Evolutionary conservation across 352 stramenopile genomes (phyloP), one percentile per base, ranked within the genome.

Genomic region (Phytophthora idaei): DNA sequence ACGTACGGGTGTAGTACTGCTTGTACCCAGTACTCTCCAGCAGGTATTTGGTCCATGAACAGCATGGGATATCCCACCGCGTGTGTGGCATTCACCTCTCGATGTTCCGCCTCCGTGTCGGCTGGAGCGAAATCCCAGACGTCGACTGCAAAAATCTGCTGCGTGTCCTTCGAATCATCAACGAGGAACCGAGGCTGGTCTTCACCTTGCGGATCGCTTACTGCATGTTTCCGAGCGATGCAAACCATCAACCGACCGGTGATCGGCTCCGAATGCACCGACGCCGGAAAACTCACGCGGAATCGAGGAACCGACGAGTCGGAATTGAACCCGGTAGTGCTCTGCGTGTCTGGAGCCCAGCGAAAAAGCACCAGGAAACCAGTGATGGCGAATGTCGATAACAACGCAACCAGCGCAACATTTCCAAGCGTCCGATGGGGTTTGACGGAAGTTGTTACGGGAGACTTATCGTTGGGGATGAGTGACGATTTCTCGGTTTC

Each of bases 61-160:
- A 79, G 31, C 56, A 87, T 50, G 2, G 81, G 81, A 59, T 88
- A 90, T 1, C 81, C 81, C 12, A 79, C 57, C 0, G 67, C 73
- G 44, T 80, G 65, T 3, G 72, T 81, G 0, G 59, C 70, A 55
- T 90, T 87, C 17, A 88, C 69, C 15, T 81, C 51, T 8, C 81
- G 81, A 45, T 69, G 50, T 37, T 87, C 66, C 15, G 31, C 61
- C 46, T 74, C 65, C 5, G 41, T 39, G 11, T 60, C 54, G 7
- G 61, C 57, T 0, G 78, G 50, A 17, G 61, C 55, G 15, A 90
- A 87, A 17, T 76, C 73, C 63, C 74, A 88, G 6, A 90, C 81
- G 55, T 90, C 81, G 37, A 86, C 78, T 0, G 78, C 81, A 31
- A 90, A 90, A 56, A 82, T 67, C 60, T 90, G 81, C 56, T 88